A percentile compares a stretch with the other conserved stretches of the same genome.
Evolutionary conservation across 2,329 filamentous ascomycete genomes (phyloP).

Genomic region (Lachnellula occidentalis): DNA sequence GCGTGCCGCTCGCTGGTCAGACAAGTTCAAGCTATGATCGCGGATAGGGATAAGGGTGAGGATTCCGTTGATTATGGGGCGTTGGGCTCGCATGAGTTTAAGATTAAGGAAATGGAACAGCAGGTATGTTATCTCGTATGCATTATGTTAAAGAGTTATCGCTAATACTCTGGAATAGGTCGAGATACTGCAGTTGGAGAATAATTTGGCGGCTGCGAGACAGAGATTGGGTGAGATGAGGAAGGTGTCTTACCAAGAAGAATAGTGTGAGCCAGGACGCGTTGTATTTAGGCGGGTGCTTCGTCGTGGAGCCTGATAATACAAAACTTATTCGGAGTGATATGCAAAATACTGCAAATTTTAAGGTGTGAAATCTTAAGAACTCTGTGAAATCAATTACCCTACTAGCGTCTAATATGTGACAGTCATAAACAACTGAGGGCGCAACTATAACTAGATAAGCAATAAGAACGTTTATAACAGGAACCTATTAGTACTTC

Average conservation of each 20-base stretch:
- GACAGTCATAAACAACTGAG: too few relatives aligned
- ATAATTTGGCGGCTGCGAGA: conserved; percentile 71
- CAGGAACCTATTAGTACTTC: too few relatives aligned
- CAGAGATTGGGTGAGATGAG: conserved; percentile 92
- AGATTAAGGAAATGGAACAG: conserved; percentile 98
- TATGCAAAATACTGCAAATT: too few relatives aligned
- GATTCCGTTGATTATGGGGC: conserved; percentile 83
- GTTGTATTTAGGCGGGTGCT: not conserved
- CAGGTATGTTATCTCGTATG: conserved; percentile 61
- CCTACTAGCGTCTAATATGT: too few relatives aligned
- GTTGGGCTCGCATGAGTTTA: conserved; percentile 92
- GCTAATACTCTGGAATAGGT: conserved; percentile 52
- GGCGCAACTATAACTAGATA: too few relatives aligned
- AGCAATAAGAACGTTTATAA: too few relatives aligned
- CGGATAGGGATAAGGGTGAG: conserved; percentile 74
- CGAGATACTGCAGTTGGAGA: conserved; percentile 94
- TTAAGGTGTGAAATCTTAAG: too few relatives aligned
- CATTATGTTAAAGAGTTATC: conserved; percentile 1
- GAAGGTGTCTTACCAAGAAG: conserved; percentile 33
- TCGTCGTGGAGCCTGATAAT: not conserved
- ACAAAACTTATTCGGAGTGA: not conserved
- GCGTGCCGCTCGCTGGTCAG: conserved; percentile 84
- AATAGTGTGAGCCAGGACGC: conserved; percentile 2
- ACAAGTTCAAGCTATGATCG: conserved; percentile 92
- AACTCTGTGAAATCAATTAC: too few relatives aligned